Evolutionary conservation across 495 filamentous ascomycete genomes (phyloP).

Genomic region (Cercophora scortea): DNA sequence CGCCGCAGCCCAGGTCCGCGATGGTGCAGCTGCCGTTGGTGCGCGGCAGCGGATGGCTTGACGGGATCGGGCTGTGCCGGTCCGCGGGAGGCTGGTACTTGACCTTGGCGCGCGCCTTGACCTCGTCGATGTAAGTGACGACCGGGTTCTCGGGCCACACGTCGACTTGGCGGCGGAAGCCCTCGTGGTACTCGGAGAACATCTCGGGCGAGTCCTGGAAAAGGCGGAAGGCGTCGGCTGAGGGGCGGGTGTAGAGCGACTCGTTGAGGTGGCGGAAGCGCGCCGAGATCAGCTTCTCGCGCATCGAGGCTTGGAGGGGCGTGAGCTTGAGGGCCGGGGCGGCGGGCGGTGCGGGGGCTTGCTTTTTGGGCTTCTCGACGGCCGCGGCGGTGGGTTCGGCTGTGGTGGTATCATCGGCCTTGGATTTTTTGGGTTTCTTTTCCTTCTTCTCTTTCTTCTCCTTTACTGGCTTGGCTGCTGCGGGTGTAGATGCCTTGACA

Average conservation of each 20-base stretch:
- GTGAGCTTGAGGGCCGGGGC: conserved; percentile 54
- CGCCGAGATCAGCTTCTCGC: conserved; percentile 81
- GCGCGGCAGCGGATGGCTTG: conserved; percentile 28
- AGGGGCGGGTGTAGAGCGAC: conserved; percentile 88
- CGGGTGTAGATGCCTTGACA: background rate
- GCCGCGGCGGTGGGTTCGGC: conserved; percentile 1
- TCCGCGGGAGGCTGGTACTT: background rate
- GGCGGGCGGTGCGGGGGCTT: conserved; percentile 11
- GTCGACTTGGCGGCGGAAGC: conserved; percentile 88
- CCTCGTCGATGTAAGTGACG: conserved; percentile 63
- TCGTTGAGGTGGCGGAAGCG: conserved; percentile 97
- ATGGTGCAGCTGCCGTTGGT: conserved; percentile 54
- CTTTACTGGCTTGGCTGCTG: conserved; percentile 12
- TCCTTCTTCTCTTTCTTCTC: conserved; percentile 30
- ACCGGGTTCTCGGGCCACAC: conserved; percentile 96
- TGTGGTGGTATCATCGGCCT: conserved; percentile 2
- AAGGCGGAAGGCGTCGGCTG: conserved; percentile 63
- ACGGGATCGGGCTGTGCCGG: conserved; percentile 15
- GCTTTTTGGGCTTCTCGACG: conserved; percentile 4
- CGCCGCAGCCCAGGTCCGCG: conserved; percentile 60
- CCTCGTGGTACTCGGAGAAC: conserved; percentile 89
- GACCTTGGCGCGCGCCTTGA: conserved; percentile 46
- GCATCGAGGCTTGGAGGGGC: conserved; percentile 87
- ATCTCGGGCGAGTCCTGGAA: conserved; percentile 78
- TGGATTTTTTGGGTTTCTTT: conserved; percentile 26